These are phyloP conservation scores for Candida xiaguanensis DNA, from an alignment of 805 yeast genomes.

Conservation along the genomic window DNA sequence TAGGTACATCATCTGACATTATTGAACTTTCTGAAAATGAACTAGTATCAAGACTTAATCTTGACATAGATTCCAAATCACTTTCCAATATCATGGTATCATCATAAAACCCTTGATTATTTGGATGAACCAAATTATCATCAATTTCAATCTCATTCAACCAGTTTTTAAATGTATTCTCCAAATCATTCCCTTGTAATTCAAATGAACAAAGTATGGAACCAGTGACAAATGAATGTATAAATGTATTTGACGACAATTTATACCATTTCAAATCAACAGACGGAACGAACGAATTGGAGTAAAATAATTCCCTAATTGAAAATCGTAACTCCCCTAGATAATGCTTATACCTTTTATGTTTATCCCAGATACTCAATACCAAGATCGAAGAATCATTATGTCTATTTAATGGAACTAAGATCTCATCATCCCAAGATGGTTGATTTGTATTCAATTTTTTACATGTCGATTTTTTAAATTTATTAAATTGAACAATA, in stretches of 20 bases:
- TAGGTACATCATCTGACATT: slow-evolving; percentile 8
- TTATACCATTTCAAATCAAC: slow-evolving; percentile 43
- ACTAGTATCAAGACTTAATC: slow-evolving; percentile 12
- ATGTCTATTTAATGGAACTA: slow-evolving; percentile 25
- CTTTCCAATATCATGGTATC: slow-evolving; percentile 23
- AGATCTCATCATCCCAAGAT: slow-evolving; percentile 35
- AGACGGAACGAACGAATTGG: slow-evolving; percentile 10
- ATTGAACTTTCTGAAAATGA: slow-evolving; percentile 20
- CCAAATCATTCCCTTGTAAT: slow-evolving; percentile 13
- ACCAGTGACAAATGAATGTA: slow-evolving; percentile 46
- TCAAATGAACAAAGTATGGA: slow-evolving; percentile 43
- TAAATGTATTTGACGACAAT: slow-evolving; percentile 35
- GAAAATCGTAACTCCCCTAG: slow-evolving; percentile 37
- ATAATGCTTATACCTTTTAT: slow-evolving; percentile 32
- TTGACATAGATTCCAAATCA: slow-evolving; percentile 26
- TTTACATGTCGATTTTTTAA: slow-evolving; percentile 25
- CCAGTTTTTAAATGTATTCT: slow-evolving; percentile 3
- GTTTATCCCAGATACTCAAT: slow-evolving; percentile 40
- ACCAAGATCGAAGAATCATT: slow-evolving; percentile 28
- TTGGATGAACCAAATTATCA: slow-evolving; percentile 10
- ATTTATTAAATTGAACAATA: slow-evolving; percentile 29
- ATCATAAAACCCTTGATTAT: slow-evolving; percentile 40
- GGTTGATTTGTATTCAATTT: slow-evolving; percentile 35
- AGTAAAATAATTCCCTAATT: slow-evolving; percentile 25
- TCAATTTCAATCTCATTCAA: neutral